Base-by-base conservation (phyloP, 2,329 filamentous ascomycete species). In the Eutypella sp. region DNA sequence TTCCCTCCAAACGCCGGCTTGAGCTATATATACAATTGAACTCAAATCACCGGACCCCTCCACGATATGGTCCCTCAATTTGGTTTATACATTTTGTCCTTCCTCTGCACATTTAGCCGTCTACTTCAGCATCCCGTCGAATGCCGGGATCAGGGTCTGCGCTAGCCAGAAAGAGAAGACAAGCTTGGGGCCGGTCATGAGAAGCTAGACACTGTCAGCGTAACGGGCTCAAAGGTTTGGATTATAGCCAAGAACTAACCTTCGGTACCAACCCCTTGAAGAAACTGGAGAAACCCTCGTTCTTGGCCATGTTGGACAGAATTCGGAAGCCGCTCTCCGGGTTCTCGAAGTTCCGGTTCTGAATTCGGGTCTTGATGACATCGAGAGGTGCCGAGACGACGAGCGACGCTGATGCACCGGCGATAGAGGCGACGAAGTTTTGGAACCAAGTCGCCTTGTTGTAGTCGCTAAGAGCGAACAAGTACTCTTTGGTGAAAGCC, bases 121-220 rank as follows among this genome's bases (percentile, higher is more conserved):
- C 53, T 59, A 60, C 52, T 61, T 63, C 47, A 78, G 59, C 53
- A 69, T 69, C 47, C 57, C 65, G 57, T 82, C 88, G 68, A 97
- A 97, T 33, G 90, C 86, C 42, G 93, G 93, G 64, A 99, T 99
- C 61, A 99, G 76, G 24, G 93, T 97, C 77, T 99, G 93, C 47
- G 93, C 93, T 64, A 99, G 82, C 93, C 93, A 99, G 84, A 99
- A 99, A 50, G 91, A 96, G 77, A 99, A 99, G 52, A 97, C 93
- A 50, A 99, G 80, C 81, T 99, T 99, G 53, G 93, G 93, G 20
- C 93, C 95, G 15, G 93, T 99, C 93, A 99, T 99, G 62, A 99
- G 79, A 54, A 99, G 82, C 85, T 84, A 49, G 31, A 48, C 22
- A 25, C 16, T 36, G 33, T 57, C 49, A 57, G 53, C 40, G 53